Evolutionary conservation across 768 basidiomycete genomes (phyloP), one percentile per base, ranked within the genome.

Genomic region (Phlebiopsis gigantea): DNA sequence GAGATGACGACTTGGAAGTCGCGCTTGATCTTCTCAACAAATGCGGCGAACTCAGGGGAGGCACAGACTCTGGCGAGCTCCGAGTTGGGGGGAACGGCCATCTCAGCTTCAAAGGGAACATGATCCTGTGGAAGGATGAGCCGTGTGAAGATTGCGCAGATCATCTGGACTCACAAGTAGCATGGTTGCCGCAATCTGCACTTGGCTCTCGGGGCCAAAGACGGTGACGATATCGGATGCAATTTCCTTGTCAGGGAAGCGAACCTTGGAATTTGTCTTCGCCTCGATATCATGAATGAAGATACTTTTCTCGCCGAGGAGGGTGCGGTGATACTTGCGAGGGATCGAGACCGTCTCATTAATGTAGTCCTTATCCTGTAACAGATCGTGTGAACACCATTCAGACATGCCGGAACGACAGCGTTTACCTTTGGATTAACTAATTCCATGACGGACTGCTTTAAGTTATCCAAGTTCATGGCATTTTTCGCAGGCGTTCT

Each of bases 401-500:
- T 17, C 25, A 29, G 10, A 56, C n/a, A 12, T 22, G 24, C 5
- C 14, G 44, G 29, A 26, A 31, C 2, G 45, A 30, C 34, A 9
- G 44, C 5, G 22, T 79, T 55, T 57, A 92, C 93, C 85, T 98
- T 98, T 26, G 93, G 93, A 69, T 90, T 92, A 30, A 99, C 95
- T 65, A 97, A 77, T 73, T 98, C 95, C 95, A 98, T 96, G 53
- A 99, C 92, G 49, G 90, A 88, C 69, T 90, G 88, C 76, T 95
- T 98, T 64, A 99, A 75, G 68, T 95, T 90, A 63, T 98, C 94
- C 66, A 99, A 72, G 71, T 95, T 95, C 67, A 88, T 87, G 22
- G 92, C 90, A 66, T 99, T 99, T 80, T 99, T 99, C 31, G 93
- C 93, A 6, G 96, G 96, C 1, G 96, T 99, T 50, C 96, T 81